Evolutionary conservation across 1,284 basidiomycete genomes (phyloP).

Genomic region (Apiotrichum porosum): DNA sequence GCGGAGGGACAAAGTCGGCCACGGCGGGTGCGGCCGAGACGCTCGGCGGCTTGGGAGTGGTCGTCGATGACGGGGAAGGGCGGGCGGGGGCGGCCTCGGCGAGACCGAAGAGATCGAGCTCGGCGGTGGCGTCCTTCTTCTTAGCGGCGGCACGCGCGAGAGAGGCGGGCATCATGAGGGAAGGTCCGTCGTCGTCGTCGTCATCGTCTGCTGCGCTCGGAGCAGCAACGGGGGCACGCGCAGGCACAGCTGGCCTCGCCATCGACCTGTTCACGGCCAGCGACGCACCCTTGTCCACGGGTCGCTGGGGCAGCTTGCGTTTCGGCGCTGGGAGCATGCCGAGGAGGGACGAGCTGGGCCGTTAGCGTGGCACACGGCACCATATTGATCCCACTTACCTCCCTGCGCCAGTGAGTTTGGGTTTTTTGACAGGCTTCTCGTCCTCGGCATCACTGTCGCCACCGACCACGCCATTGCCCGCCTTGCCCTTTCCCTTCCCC

Average conservation of each 20-base stretch:
- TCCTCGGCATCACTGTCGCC: no score
- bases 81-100: slow-evolving; percentile 16
- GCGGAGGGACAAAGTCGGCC: slow-evolving; percentile 64
- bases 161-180: slow-evolving; percentile 10
- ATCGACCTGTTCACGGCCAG: slow-evolving; percentile 32
- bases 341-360: slow-evolving; percentile 36
- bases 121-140: slow-evolving; percentile 11
- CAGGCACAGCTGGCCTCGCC: slow-evolving; percentile 13
- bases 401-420: slow-evolving; percentile 18
- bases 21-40: slow-evolving; percentile 42
- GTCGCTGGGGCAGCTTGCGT: slow-evolving; percentile 29
- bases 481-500: slow-evolving; percentile 1
- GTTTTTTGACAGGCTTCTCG: slow-evolving; percentile 18
- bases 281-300: slow-evolving; percentile 3
- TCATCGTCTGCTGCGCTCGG: slow-evolving; percentile 6
- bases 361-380: no score
- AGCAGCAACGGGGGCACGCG: neutral
- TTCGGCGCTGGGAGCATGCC: slow-evolving; percentile 48
- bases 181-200: slow-evolving; percentile 24
- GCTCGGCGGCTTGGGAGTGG: slow-evolving; percentile 26
- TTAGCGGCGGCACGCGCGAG: slow-evolving; percentile 20
- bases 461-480: no score
- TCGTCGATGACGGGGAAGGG: neutral
- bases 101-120: slow-evolving; percentile 45
- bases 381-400: slow-evolving; percentile 6